phyloP scores from a whole-genome alignment of 129 eudicot species.

The Oenanthe sinensis region DNA sequence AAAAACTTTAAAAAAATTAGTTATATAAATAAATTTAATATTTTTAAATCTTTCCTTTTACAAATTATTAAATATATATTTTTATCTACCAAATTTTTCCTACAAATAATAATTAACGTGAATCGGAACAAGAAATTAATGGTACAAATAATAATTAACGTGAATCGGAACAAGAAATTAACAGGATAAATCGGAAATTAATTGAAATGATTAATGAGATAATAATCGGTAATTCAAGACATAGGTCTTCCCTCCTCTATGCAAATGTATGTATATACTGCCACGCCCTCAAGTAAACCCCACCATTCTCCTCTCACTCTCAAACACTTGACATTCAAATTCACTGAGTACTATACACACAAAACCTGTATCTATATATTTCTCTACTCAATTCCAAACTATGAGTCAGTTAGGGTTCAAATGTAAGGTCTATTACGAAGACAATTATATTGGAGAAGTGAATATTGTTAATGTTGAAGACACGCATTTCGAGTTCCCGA shows the following conservation, averaged over 20 bases:
- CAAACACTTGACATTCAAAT: neutral
- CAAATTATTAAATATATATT: too few relatives aligned
- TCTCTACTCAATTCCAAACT: neutral
- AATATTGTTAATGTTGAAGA: slow-evolving; percentile 38
- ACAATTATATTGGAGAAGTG: slow-evolving; percentile 38
- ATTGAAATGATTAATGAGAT: too few relatives aligned
- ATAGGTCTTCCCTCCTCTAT: neutral
- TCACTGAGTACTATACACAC: neutral
- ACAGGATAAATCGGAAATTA: too few relatives aligned
- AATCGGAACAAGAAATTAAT: too few relatives aligned
- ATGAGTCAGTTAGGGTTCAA: neutral
- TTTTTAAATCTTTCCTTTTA: too few relatives aligned
- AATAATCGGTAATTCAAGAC: too few relatives aligned
- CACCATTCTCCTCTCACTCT: neutral
- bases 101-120: too few relatives aligned
- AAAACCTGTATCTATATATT: neutral
- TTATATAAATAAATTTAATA: too few relatives aligned
- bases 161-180: too few relatives aligned
- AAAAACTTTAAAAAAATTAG: too few relatives aligned
- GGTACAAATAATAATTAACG: too few relatives aligned
- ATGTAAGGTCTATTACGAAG: neutral
- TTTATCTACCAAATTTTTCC: too few relatives aligned
- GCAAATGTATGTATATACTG: neutral
- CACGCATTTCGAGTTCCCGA: slow-evolving; percentile 51
- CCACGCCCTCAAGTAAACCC: neutral